Base-by-base conservation (phyloP, 805 yeast genomes). In the Candida caryicola region DNA sequence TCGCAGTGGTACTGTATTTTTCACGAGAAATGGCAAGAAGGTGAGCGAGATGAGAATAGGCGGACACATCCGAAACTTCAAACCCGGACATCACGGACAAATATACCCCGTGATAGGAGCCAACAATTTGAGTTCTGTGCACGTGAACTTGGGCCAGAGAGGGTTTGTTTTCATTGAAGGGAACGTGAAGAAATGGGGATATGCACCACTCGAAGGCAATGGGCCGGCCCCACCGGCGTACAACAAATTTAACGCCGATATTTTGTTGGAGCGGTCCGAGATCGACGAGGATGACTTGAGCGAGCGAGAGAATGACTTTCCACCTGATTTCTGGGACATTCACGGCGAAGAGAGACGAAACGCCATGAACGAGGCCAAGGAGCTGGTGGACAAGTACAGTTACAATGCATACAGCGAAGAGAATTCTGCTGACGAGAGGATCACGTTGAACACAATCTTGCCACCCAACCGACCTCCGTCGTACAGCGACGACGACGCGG, bases 221-320 rank as follows among this genome's bases (percentile, higher is more conserved):
- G 83, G 89, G 41, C 83, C 95, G 3, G 95, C 98, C 4, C 96
- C 98, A 2, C 99, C 99, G 1, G 82, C 93, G 7, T 91, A 91
- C 62, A 85, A 86, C 34, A 78, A 81, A 40, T 89, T 81, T 52
- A 79, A 77, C 31, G 81, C 81, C 33, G 96, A 90, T 56, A 79
- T 89, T 3, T 60, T 91, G 37, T 63, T 91, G 19, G 96, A 85
- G 52, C 62, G 82, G 33, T 72, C 78, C 17, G 81, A 75, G 50
- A 57, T 72, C 17, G 81, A 70, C 47, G 76, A 73, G 9, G 59
- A 58, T 39, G 82, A 78, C 39, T 40, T 65, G 8, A 51, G 59
- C 32, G 72, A 65, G 15, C 45, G 73, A 32, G 71, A 60, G n/a
- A 49, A 55, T 37, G 81, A 76, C 40, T 77, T 76, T 45, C 81